Base-by-base conservation (phyloP, 2,329 filamentous ascomycete species). In the Claviceps pusilla region DNA sequence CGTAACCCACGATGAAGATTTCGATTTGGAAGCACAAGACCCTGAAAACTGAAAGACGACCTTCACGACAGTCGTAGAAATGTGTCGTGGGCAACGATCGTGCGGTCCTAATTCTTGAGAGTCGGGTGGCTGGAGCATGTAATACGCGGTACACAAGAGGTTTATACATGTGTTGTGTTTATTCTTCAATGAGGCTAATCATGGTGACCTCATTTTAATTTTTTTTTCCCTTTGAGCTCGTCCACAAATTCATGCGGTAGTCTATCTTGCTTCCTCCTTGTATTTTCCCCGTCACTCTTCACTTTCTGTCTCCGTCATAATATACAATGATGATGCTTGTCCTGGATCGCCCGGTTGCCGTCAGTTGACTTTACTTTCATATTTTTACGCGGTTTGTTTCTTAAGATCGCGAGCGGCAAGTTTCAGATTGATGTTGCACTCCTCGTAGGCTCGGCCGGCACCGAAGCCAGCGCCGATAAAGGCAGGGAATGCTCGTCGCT, bases 401-500 rank as follows among this genome's bases (percentile, higher is more conserved):
- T 76, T 78, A 61, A 82, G 71, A 54, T 80, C 77, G 63, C 73
- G 73, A 48, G 78, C 75, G 41, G 79, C 78, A 67, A 77, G 75
- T 72, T 82, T 83, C 64, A 84, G 69, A 73, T 76, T 84, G 75
- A 79, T 87, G 76, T 98, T 95, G 74, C 93, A 96, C 77, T 98
- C 93, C 73, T 98, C 93, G 77, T 95, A 98, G 56, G 93, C 93
- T 66, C 94, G 83, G 65, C 93, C 93, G 59, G 90, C 90, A 69
- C 94, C 93, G 70, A 98, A 97, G 55, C 93, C 93, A 54, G 91
- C 79, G 60, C 93, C 93, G 61, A 95, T 81, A 69, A 89, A 93
- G n/a, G 90, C 93, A 55, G 93, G 93, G 89, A 91, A 98, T 61
- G 93, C 88, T 75, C 93, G 85, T 72, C 94, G 86, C 80, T 95